A percentile compares a stretch with the other conserved stretches of the same genome.
Conservation (phyloP, 352 stramenopile species). For the Pythium rhizo-oryzae region DNA sequence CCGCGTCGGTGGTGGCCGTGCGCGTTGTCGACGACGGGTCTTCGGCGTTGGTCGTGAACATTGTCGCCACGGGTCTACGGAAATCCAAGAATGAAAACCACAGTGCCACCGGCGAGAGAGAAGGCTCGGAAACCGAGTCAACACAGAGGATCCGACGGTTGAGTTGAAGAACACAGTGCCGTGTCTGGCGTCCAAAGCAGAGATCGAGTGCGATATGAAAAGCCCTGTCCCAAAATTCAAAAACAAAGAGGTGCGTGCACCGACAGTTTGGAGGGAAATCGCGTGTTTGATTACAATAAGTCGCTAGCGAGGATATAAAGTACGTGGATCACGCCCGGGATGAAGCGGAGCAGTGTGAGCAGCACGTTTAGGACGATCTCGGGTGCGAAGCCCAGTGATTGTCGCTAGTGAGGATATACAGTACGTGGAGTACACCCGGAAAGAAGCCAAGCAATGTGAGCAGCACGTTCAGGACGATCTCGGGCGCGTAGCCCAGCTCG, state of each 20-base stretch:
- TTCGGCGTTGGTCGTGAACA: constrained; percentile 8
- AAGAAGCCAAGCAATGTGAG: constrained; percentile 29
- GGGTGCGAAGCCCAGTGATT: no score
- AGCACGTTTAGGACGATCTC: no score
- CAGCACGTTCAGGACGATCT: constrained; percentile 29
- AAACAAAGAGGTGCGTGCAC: background rate
- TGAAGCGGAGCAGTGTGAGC: background rate
- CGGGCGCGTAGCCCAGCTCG: constrained; percentile 22
- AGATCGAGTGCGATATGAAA: constrained; percentile 10
- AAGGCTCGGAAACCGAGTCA: background rate
- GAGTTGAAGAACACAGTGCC: constrained; percentile 7
- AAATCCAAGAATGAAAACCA: background rate
- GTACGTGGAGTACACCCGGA: background rate
- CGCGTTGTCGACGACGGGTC: background rate
- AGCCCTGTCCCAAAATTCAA: background rate
- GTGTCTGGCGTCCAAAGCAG: no score
- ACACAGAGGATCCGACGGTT: constrained; percentile 6
- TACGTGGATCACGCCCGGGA: constrained; percentile 1
- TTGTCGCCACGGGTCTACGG: background rate
- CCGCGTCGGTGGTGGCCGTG: background rate
- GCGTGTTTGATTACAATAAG: background rate
- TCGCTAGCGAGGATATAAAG: constrained; percentile 7
- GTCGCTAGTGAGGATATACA: constrained; percentile 6
- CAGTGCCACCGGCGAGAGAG: background rate
- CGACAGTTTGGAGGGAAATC: background rate